These are phyloP conservation scores for Sphaerosporella brunnea DNA, from an alignment of 495 filamentous ascomycete species.

Conservation along the genomic window DNA sequence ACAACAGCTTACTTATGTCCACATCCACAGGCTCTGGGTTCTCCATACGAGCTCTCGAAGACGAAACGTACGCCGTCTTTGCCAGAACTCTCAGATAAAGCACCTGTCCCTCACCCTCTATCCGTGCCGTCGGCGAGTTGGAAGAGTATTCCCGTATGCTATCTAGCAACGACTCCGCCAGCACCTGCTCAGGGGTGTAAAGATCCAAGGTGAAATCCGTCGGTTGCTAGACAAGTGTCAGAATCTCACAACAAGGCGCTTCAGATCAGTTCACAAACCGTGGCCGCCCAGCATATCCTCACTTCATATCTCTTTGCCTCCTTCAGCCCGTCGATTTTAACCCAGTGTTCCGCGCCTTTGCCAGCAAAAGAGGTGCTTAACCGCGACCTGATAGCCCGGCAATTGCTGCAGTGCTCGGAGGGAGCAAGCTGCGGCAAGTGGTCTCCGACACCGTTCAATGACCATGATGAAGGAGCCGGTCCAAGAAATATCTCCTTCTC, in stretches of 20 bases:
- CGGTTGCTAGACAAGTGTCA: conserved; percentile 50
- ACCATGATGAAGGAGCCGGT: conserved; percentile 29
- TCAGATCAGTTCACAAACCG: conserved; percentile 40
- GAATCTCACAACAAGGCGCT: neutral
- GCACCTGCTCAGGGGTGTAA: conserved; percentile 28
- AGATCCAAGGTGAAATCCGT: conserved; percentile 57
- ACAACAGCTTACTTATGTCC: conserved; percentile 46
- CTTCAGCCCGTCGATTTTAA: conserved; percentile 56
- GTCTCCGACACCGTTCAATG: neutral
- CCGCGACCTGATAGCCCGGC: conserved; percentile 5
- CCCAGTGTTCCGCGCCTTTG: conserved; percentile 54
- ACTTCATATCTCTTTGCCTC: conserved; percentile 73
- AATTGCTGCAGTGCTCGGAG: conserved; percentile 11
- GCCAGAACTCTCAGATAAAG: conserved; percentile 64
- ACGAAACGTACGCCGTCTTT: conserved; percentile 67
- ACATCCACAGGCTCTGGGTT: conserved; percentile 54
- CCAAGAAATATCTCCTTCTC: conserved; percentile 84
- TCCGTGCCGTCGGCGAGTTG: conserved; percentile 6
- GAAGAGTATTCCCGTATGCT: conserved; percentile 14
- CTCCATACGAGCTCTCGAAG: conserved; percentile 55
- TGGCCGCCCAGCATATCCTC: conserved; percentile 84
- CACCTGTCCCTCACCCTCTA: conserved; percentile 5
- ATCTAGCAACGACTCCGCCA: conserved; percentile 18
- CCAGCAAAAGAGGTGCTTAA: conserved; percentile 20
- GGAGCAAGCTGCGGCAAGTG: conserved; percentile 11